These are phyloP conservation scores for Entelexis paramagnoliae DNA, from an alignment of 1,139 yeast genomes.

Conservation along the genomic window DNA sequence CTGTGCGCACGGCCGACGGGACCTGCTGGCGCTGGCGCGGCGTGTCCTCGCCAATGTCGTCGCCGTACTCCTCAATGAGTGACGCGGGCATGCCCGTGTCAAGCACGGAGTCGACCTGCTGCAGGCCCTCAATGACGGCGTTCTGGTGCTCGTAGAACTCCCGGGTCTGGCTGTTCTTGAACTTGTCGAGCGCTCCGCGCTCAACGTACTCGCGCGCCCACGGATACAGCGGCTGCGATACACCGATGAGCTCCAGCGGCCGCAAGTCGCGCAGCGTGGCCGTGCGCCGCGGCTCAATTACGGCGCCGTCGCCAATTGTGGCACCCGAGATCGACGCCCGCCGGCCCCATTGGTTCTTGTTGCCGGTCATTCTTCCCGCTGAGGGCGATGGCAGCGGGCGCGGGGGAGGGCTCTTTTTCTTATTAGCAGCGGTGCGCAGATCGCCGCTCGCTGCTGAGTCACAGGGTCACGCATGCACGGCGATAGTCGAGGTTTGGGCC, in stretches of 20 bases:
- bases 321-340: slow-evolving; percentile 11
- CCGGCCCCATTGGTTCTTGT: slow-evolving; percentile 11
- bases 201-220: slow-evolving; percentile 38
- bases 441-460: not conserved
- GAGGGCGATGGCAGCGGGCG: not conserved
- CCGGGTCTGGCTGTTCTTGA: slow-evolving; percentile 27
- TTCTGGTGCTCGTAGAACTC: slow-evolving; percentile 41
- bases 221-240: slow-evolving; percentile 38
- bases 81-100: slow-evolving; percentile 63
- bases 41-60: slow-evolving; percentile 30
- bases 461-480: not conserved
- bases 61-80: slow-evolving; percentile 54
- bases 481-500: not conserved
- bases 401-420: not conserved
- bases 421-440: not conserved
- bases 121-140: slow-evolving; percentile 45
- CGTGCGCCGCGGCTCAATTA: slow-evolving; percentile 14
- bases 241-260: slow-evolving; percentile 50
- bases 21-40: slow-evolving; percentile 29
- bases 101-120: slow-evolving; percentile 53
- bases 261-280: slow-evolving; percentile 38
- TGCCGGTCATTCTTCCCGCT: not conserved
- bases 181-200: slow-evolving; percentile 22
- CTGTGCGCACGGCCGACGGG: slow-evolving; percentile 29
- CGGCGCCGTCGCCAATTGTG: not conserved